Evolutionary conservation across 2,329 filamentous ascomycete genomes (phyloP).

Genomic region (Fusarium sp.): DNA sequence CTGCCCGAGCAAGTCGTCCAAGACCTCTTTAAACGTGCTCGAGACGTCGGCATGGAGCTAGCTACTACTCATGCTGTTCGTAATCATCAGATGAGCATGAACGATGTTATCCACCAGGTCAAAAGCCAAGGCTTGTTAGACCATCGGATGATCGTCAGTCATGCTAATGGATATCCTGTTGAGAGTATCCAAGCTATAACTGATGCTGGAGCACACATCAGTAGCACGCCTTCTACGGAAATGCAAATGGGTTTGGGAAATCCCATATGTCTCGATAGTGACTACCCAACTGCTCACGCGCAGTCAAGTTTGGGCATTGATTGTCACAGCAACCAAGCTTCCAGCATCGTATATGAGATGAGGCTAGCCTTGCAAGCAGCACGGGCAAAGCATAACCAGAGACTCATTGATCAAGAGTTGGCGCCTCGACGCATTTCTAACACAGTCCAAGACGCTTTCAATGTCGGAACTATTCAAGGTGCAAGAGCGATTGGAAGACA

Average conservation of each 20-base stretch:
- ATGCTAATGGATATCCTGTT: background rate
- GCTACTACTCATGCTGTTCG: slow-evolving; percentile 11
- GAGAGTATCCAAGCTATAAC: background rate
- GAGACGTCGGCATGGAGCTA: background rate
- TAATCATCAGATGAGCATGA: background rate
- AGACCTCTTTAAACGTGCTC: background rate
- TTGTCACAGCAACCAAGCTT: slow-evolving; percentile 19
- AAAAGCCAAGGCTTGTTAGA: slow-evolving; percentile 9
- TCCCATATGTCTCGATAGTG: background rate
- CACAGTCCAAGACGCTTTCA: slow-evolving; percentile 4
- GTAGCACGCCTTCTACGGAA: slow-evolving; percentile 23
- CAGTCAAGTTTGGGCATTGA: slow-evolving; percentile 13
- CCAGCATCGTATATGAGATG: slow-evolving; percentile 16
- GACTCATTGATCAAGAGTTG: background rate
- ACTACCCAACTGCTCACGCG: background rate
- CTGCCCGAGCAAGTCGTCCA: background rate
- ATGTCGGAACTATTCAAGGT: slow-evolving; percentile 13
- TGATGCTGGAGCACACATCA: slow-evolving; percentile 2
- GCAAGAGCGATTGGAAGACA: background rate
- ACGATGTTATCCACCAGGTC: slow-evolving; percentile 2
- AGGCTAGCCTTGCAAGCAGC: slow-evolving; percentile 3
- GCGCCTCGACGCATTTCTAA: slow-evolving; percentile 1
- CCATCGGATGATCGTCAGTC: slow-evolving; percentile 4
- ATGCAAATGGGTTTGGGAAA: slow-evolving; percentile 22
- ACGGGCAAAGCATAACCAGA: slow-evolving; percentile 4